phyloP scores from a whole-genome alignment of 139 green algal species.

The Chara braunii region DNA sequence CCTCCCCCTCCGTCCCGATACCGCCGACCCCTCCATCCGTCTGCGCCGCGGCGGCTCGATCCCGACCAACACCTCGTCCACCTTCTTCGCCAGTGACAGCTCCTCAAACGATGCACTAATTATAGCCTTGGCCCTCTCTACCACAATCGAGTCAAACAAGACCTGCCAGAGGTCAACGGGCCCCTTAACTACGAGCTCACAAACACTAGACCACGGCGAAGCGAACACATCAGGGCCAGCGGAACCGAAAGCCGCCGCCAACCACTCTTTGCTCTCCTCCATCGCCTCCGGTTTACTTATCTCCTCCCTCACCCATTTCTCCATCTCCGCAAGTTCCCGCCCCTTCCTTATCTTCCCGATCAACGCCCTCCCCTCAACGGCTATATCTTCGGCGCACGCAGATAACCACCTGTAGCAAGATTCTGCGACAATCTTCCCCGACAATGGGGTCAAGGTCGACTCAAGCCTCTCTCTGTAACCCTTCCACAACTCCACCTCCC shows the following conservation, averaged over 20 bases:
- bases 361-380: constrained; percentile 39
- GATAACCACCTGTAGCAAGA: constrained; percentile 59
- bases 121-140: constrained; percentile 51
- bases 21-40: background rate
- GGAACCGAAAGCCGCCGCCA: constrained; percentile 21
- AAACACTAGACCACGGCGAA: constrained; percentile 52
- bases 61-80: constrained; percentile 44
- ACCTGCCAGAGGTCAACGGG: constrained; percentile 59
- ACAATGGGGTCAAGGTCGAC: constrained; percentile 44
- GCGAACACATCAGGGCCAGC: constrained; percentile 19
- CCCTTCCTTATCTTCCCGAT: constrained; percentile 42
- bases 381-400: constrained; percentile 41
- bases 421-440: constrained; percentile 43
- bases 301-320: constrained; percentile 45
- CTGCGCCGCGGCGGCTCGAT: background rate
- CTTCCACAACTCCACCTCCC: constrained; percentile 37
- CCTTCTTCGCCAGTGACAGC: constrained; percentile 38
- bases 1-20: background rate
- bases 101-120: constrained; percentile 47
- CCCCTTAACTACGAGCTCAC: constrained; percentile 63
- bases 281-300: constrained; percentile 45
- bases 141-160: constrained; percentile 62
- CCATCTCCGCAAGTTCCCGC: constrained; percentile 44
- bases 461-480: constrained; percentile 8
- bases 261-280: constrained; percentile 22